Evolutionary conservation across 202 grass and related monocot species (phyloP), one percentile per base, ranked within the genome.

Genomic region (Zizania palustris): DNA sequence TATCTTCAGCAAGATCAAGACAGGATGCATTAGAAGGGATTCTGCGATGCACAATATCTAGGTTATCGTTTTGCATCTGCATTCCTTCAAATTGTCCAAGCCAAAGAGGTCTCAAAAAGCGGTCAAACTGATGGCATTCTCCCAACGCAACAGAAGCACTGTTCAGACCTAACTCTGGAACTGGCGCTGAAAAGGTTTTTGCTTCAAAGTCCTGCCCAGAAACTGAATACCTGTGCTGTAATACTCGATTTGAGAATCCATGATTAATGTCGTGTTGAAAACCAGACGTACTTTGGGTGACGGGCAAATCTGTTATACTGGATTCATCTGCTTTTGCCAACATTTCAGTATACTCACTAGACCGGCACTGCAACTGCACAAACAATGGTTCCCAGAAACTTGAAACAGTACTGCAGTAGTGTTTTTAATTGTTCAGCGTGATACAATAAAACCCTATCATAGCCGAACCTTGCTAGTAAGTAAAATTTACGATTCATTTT

Each of bases 1-100:
- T 80, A 54, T 88, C 86, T 60, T 88, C 86, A 54, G 48, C 15
- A 75, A 84, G 81, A 81, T 88, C 81, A 72, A 85, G 65, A 75
- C 71, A 80, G 0, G 86, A 81, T 51, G n/a, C 65, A 81, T 76
- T 54, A 60, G 81, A 88, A 76, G 72, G 71, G 72, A 43, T 80
- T 39, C 65, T 80, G 43, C 16, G 6, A 41, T 88, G 71, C 19
- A 13, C 9, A 0, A 65, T 84, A 44, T 63, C 75, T 22, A 13
- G 22, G 37, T 12, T 57, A 62, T 63, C 35, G 65, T 65, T 71
- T 80, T 53, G 76, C 34, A 59, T 74, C 35, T 65, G 65, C 35
- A 60, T 65, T 65, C 64, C 81, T 72, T 76, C 65, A 72, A 15
- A 66, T 55, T 60, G 50, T 67, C 15, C 71, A 81, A 76, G 60